These are phyloP conservation scores for Monotropa hypopitys DNA, from an alignment of 179 eudicot species.

Conservation along the genomic window DNA sequence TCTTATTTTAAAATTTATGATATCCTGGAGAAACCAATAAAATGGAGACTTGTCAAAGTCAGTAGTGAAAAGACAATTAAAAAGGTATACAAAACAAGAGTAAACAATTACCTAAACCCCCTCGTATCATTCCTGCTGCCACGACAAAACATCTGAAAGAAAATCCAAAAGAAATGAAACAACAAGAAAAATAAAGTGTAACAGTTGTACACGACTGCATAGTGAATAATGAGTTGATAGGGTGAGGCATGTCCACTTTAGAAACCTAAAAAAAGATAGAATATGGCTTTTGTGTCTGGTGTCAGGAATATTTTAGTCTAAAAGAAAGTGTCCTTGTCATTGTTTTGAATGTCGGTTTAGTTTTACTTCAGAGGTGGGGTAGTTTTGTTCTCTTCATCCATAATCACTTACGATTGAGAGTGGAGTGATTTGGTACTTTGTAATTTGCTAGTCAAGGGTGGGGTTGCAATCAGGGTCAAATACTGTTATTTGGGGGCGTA, in stretches of 20 bases:
- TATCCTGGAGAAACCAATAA: not conserved
- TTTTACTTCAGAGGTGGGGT: not conserved
- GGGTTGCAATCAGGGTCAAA: not conserved
- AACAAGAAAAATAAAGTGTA: not conserved
- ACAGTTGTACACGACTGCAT: not conserved
- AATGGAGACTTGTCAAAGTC: not conserved
- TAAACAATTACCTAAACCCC: slow-evolving; percentile 65
- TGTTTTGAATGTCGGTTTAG: not conserved
- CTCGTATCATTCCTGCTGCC: slow-evolving; percentile 91
- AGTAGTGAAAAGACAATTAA: slow-evolving; percentile 2
- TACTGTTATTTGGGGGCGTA: not conserved
- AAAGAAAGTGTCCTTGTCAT: not conserved
- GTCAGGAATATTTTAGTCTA: not conserved
- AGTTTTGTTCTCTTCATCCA: not conserved
- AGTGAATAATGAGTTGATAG: not conserved
- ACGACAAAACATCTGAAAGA: slow-evolving; percentile 77
- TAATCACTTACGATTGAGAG: not conserved
- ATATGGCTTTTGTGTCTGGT: not conserved
- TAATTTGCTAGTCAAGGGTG: not conserved
- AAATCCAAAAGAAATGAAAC: not conserved
- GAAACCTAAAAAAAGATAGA: not conserved
- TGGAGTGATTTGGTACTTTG: not conserved
- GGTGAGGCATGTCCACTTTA: not conserved
- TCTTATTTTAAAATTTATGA: not conserved
- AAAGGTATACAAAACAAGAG: slow-evolving; percentile 2